Evolutionary conservation across 345 rosid species (phyloP).

Genomic region (Psidium guajava): DNA sequence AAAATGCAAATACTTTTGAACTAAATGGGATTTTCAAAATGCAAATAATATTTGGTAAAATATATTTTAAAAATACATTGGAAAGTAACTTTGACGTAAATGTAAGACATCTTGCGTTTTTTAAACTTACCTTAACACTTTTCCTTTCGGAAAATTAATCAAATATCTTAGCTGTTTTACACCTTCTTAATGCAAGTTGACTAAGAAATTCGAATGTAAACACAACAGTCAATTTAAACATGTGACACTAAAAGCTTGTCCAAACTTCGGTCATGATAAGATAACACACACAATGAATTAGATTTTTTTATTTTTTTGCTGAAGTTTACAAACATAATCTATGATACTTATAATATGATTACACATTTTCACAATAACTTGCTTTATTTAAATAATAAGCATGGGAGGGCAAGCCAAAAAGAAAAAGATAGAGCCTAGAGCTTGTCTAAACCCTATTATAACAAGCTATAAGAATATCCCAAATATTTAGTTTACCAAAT

Average conservation of each 20-base stretch:
- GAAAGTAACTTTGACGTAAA: too few relatives aligned
- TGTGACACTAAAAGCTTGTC: neutral
- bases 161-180: neutral
- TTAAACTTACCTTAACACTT: neutral
- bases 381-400: neutral
- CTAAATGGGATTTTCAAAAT: too few relatives aligned
- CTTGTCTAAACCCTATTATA: neutral
- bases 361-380: neutral
- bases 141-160: neutral
- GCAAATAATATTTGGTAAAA: too few relatives aligned
- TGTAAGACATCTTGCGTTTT: neutral
- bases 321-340: neutral
- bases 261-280: neutral
- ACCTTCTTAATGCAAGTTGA: neutral
- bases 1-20: too few relatives aligned
- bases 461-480: too few relatives aligned
- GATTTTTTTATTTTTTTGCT: fast-evolving
- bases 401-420: neutral
- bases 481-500: too few relatives aligned
- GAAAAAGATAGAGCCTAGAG: neutral
- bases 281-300: neutral
- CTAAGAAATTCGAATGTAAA: neutral
- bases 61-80: too few relatives aligned
- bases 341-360: neutral
- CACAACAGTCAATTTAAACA: neutral